These are phyloP conservation scores for Sergeia podlipaevii DNA, from an alignment of 208 protist species.

Conservation along the genomic window DNA sequence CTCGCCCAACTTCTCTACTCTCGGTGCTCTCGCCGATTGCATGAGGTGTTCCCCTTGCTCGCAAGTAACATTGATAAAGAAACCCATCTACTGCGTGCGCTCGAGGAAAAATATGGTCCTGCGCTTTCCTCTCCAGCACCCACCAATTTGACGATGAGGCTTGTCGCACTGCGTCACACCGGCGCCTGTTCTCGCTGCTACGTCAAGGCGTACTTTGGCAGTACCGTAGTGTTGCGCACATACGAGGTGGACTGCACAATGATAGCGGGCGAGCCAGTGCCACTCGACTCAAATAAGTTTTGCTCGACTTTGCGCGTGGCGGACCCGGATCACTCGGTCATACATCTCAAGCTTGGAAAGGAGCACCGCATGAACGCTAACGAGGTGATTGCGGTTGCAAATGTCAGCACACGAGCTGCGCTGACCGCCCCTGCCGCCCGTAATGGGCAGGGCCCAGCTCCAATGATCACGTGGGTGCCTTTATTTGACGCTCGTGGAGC, in stretches of 20 bases:
- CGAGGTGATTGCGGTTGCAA: slow-evolving; percentile 12
- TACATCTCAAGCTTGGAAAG: slow-evolving; percentile 11
- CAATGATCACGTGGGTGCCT: not conserved
- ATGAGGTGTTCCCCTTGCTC: slow-evolving; percentile 28
- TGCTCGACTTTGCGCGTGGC: slow-evolving; percentile 5
- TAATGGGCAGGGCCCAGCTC: too few relatives aligned
- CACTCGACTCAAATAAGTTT: slow-evolving; percentile 4
- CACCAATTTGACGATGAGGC: slow-evolving; percentile 8
- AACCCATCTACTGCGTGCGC: not conserved
- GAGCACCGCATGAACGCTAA: slow-evolving; percentile 10
- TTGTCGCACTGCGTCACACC: slow-evolving; percentile 14
- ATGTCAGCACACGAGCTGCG: slow-evolving; percentile 12
- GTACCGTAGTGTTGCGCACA: slow-evolving; percentile 12
- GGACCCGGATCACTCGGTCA: not conserved
- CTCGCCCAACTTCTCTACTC: slow-evolving; percentile 21
- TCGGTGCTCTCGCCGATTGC: slow-evolving; percentile 23
- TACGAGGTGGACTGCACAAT: not conserved
- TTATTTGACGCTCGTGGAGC: slow-evolving; percentile 3
- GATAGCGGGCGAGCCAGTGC: slow-evolving; percentile 8
- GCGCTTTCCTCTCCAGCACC: not conserved
- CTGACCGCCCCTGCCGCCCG: not conserved
- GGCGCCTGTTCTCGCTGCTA: slow-evolving; percentile 4
- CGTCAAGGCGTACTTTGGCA: slow-evolving; percentile 26
- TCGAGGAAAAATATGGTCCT: slow-evolving; percentile 9
- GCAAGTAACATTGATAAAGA: slow-evolving; percentile 9